These are phyloP conservation scores for Neurospora hispaniola DNA, from an alignment of 495 filamentous ascomycete genomes.

Conservation along the genomic window DNA sequence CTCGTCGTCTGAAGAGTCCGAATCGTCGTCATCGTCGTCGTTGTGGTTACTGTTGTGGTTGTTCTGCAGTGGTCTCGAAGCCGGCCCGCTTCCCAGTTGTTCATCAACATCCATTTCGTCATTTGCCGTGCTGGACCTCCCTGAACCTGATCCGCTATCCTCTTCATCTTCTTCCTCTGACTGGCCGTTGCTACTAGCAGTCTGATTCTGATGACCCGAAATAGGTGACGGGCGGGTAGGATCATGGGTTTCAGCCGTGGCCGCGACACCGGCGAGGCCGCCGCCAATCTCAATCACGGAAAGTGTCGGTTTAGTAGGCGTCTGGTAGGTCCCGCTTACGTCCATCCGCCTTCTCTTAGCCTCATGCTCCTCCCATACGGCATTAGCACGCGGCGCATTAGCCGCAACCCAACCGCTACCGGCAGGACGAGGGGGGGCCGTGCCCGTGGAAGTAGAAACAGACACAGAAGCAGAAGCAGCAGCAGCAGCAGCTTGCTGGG, in stretches of 20 bases:
- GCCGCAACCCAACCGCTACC: slow-evolving; percentile 20
- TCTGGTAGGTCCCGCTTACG: slow-evolving; percentile 10
- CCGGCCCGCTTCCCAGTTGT: neutral
- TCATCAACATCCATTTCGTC: neutral
- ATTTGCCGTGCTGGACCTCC: neutral
- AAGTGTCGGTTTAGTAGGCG: slow-evolving; percentile 19
- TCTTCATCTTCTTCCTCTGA: neutral
- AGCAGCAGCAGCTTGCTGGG: slow-evolving; percentile 9
- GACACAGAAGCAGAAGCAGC: neutral
- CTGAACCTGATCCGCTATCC: neutral
- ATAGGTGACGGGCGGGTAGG: slow-evolving; percentile 15
- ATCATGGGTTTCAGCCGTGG: slow-evolving; percentile 22
- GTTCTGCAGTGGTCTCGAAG: neutral
- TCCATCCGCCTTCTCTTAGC: slow-evolving; percentile 22
- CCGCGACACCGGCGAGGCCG: slow-evolving; percentile 19
- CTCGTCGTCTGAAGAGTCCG: slow-evolving; percentile 27
- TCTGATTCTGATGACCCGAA: slow-evolving; percentile 4
- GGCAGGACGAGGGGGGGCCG: slow-evolving; percentile 11
- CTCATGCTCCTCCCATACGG: slow-evolving; percentile 16
- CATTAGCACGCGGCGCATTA: slow-evolving; percentile 13
- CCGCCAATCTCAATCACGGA: slow-evolving; percentile 21
- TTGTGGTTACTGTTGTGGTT: neutral
- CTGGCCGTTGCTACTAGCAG: slow-evolving; percentile 5
- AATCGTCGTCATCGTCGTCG: slow-evolving; percentile 19
- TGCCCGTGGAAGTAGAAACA: neutral